Base-by-base conservation (phyloP, 225 moss, liverwort and hornwort species). In the Pseudoscleropodium purum region DNA sequence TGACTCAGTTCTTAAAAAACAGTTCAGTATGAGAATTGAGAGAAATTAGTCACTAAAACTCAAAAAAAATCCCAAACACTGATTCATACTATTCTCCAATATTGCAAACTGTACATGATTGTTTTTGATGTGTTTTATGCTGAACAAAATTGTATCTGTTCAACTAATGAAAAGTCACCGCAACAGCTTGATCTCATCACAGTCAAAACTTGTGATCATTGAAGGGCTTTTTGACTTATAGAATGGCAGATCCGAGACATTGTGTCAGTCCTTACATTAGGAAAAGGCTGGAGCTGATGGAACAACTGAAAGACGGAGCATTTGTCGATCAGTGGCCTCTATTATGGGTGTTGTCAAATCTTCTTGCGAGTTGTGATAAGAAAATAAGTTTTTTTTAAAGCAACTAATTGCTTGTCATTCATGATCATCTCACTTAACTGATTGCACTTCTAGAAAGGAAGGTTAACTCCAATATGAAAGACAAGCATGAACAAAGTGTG, bases 401-500 rank as follows among this genome's bases (percentile, higher is more conserved):
- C 52, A 52, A 14, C 18, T 21, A 14, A 15, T 51, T 21, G 33
- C 8, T 8, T 1, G 20, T 0, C 0, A 0, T 51, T 76, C 9
- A 54, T 25, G 47, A 15, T 54, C 15, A 15, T 36, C 3, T 51
- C 52, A 77, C 33, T 51, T 5, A 51, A 49, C 19, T 33, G 2
- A 39, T 39, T 4, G 39, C 4, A 33, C 2, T 52, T 36, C 13
- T 49, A 51, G 9, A 6, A 74, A 30, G 5, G 9, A 74, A 30
- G 13, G 5, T 47, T 75, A 47, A 30, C 2, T 74, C 10, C 0
- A 17, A 11, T 74, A 0, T 41, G 3, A 10, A 43, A 43, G 6
- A 29, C 0, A 0, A 0, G 1, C 2, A 0, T 29, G 6, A 45
- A 45, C 10, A 6, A 17, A 43, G 43, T 74, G 0, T 29, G 0